Evolutionary conservation across 1,284 basidiomycete species (phyloP), one percentile per base, ranked within the genome.

Genomic region (Ganoderma boninense): DNA sequence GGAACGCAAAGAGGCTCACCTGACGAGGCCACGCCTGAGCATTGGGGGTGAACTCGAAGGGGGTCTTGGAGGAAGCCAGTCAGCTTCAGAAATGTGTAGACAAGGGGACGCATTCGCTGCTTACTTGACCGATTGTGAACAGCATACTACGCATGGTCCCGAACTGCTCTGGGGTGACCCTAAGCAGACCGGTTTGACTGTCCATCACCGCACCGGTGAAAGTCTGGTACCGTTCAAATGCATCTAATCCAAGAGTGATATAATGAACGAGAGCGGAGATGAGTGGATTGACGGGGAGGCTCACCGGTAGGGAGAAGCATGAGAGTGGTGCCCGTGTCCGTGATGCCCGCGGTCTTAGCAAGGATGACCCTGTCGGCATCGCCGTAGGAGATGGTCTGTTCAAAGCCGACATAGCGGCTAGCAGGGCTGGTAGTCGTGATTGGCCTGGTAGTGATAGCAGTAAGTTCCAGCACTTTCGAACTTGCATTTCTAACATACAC

Each of bases 371-470:
- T 84, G 11, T 66, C 65, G 1, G 81, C 79, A 8, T 76, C 38
- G 20, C 88, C 87, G 71, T 89, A 91, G 18, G 79, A 79, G 67
- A 92, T 81, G 62, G 83, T 81, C 79, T 91, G 85, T 76, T 89
- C 82, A 73, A 92, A 88, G n/a, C 90, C 91, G 86, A 90, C 92
- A 82, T 84, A 91, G 49, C 79, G 72, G 64, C 73, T 81, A 7
- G 89, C 83, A 23, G 90, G 90, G 13, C 68, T 75, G 0, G 85
- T 85, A 11, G 74, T 75, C 0, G 88, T 90, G 62, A 87, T 65
- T 10, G 87, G 83, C 5, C 86, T 88, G n/a, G 46, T 2, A 43
- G 43, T 52, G 49, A 26, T 26, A 26, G 23, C 23, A 52, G 23
- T 23, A 4, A 26, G 49, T 26, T 5, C 26, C 23, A 14, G 5